Conservation (phyloP, 2,329 filamentous ascomycete species). For the Aspergillus tanneri region DNA sequence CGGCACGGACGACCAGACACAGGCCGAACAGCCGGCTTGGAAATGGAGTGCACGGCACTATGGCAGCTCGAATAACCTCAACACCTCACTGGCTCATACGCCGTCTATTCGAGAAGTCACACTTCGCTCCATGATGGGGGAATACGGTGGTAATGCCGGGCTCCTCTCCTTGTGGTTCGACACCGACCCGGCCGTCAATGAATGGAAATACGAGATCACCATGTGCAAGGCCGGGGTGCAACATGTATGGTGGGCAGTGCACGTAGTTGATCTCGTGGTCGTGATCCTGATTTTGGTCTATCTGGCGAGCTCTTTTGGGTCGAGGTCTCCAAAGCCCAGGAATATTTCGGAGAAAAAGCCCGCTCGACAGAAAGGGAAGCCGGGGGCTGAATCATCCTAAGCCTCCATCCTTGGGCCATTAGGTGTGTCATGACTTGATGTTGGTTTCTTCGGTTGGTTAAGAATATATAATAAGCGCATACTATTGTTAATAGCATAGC, state of each 20-base stretch:
- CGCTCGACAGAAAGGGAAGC: neutral
- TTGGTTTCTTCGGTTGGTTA: too few relatives aligned
- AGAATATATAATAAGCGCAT: too few relatives aligned
- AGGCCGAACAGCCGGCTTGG: conserved; percentile 22
- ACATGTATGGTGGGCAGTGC: conserved; percentile 91
- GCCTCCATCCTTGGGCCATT: too few relatives aligned
- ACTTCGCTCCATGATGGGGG: conserved; percentile 97
- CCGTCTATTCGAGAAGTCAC: conserved; percentile 77
- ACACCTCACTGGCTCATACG: conserved; percentile 1
- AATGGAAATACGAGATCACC: conserved; percentile 79
- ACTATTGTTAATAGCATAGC: too few relatives aligned
- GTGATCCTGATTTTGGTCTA: conserved; percentile 32
- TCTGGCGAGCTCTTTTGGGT: conserved; percentile 9
- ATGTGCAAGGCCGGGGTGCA: conserved; percentile 79
- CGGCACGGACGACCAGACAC: conserved; percentile 17
- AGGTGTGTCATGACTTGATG: neutral
- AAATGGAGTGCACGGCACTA: conserved; percentile 40
- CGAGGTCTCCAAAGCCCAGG: neutral
- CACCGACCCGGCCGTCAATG: conserved; percentile 53
- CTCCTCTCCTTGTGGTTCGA: conserved; percentile 91
- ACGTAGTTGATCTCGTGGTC: conserved; percentile 65
- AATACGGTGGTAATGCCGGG: conserved; percentile 87
- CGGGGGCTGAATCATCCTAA: conserved; percentile 3
- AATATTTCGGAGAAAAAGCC: neutral
- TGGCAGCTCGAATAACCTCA: neutral